These are phyloP conservation scores for Syzygium malaccense DNA, from an alignment of 441 rosid genomes.

Conservation along the genomic window DNA sequence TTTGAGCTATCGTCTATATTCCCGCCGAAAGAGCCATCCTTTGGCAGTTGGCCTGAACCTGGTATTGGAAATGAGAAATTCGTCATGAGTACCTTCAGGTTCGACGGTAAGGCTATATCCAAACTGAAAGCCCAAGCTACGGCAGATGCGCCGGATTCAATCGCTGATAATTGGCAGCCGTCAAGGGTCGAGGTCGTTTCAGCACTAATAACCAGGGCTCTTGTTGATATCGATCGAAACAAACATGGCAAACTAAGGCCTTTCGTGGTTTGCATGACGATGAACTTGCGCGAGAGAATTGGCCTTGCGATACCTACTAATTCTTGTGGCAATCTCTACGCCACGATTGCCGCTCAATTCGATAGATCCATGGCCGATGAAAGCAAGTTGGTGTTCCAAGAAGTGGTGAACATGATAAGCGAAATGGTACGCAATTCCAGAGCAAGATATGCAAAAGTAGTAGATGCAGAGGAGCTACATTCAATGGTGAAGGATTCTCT, in stretches of 20 bases:
- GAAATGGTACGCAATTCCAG: not conserved
- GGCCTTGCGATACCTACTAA: slow-evolving; percentile 1
- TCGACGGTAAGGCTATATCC: not conserved
- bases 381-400: not conserved
- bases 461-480: not conserved
- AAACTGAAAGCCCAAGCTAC: not conserved
- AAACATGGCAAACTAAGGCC: not conserved
- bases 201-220: not conserved
- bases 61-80: not conserved
- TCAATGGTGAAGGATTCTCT: not conserved
- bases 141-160: not conserved
- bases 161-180: not conserved
- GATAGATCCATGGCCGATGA: not conserved
- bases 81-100: not conserved
- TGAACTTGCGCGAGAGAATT: slow-evolving; percentile 4
- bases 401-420: not conserved
- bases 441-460: not conserved
- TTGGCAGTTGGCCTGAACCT: not conserved
- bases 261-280: not conserved
- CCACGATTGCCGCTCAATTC: not conserved
- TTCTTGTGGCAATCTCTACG: slow-evolving; percentile 13
- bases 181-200: slow-evolving; percentile 13
- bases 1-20: slow-evolving; percentile 1
- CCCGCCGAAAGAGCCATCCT: not conserved
- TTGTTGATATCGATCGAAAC: not conserved